Percentiles rank a stretch among this genome's conserved stretches.
These are phyloP conservation scores for Pleurozium schreberi DNA, from an alignment of 225 moss, liverwort and hornwort genomes.

Conservation along the genomic window DNA sequence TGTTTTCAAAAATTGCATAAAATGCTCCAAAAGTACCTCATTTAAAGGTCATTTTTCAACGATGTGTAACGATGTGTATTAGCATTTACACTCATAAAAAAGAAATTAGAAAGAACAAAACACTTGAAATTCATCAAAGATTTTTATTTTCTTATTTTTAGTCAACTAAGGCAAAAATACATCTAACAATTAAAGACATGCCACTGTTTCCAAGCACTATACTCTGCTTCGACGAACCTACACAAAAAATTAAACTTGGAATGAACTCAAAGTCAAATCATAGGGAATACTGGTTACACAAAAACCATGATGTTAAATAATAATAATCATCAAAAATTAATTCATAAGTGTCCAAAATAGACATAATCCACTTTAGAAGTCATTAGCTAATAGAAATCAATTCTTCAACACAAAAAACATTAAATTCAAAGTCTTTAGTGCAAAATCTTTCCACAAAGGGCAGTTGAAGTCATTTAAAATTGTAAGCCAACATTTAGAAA, in stretches of 20 bases:
- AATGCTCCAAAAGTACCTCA: too few species aligned
- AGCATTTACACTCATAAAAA: neutral
- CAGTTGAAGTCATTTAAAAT: too few species aligned
- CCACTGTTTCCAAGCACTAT: neutral
- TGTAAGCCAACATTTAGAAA: too few species aligned
- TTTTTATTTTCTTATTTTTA: neutral
- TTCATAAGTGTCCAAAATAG: neutral
- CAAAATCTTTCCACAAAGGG: too few species aligned
- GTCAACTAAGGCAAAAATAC: neutral
- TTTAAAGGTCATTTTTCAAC: neutral
- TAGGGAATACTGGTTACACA: neutral
- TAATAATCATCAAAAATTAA: neutral
- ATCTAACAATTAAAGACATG: neutral
- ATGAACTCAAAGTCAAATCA: neutral
- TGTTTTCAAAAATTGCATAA: neutral
- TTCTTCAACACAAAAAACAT: too few species aligned
- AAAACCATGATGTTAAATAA: neutral
- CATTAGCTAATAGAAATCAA: too few species aligned
- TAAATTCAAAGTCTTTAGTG: too few species aligned
- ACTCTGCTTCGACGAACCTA: accelerated
- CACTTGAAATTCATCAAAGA: neutral
- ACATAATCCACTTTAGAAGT: neutral
- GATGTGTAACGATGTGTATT: neutral
- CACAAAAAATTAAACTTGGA: neutral
- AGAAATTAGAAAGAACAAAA: neutral